Percentiles rank a stretch among this genome's conserved stretches.
Conservation (phyloP, 2,329 filamentous ascomycete genomes). For the Hansfordia pulvinata region DNA sequence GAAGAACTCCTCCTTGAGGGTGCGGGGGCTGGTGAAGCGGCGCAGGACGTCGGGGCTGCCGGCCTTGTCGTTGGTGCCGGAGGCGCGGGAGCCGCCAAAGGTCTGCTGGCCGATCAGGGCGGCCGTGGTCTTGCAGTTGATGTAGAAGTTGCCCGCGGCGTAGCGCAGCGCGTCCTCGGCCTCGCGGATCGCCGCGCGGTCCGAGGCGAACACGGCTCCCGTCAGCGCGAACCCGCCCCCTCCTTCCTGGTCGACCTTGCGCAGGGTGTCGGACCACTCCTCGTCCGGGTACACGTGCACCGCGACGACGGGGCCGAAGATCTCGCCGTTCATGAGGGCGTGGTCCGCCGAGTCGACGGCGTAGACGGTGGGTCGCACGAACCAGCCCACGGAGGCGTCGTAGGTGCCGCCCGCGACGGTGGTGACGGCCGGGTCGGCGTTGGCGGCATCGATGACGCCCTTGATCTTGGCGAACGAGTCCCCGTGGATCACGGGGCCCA, state of each 20-base stretch:
- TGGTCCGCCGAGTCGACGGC: constrained; percentile 24
- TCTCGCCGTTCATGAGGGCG: constrained; percentile 28
- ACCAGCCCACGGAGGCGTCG: constrained; percentile 27
- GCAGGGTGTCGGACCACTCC: constrained; percentile 20
- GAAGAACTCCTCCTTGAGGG: constrained; percentile 64
- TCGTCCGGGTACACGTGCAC: constrained; percentile 33
- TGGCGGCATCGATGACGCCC: constrained; percentile 27
- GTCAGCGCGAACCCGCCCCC: constrained; percentile 58
- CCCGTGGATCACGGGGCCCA: constrained; percentile 35
- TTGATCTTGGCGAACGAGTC: constrained; percentile 30
- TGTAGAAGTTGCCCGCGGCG: constrained; percentile 71
- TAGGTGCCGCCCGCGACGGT: constrained; percentile 29
- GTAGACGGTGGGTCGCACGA: constrained; percentile 32
- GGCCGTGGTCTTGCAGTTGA: constrained; percentile 72
- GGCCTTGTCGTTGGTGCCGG: constrained; percentile 63
- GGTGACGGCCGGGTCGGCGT: constrained; percentile 25
- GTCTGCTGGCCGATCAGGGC: constrained; percentile 62
- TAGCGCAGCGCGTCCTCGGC: constrained; percentile 62
- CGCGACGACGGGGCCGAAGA: constrained; percentile 33
- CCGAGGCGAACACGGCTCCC: constrained; percentile 60
- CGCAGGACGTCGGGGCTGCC: constrained; percentile 50
- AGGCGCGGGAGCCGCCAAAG: constrained; percentile 54
- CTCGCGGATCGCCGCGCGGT: constrained; percentile 49
- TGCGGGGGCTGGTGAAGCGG: constrained; percentile 53
- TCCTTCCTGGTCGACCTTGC: constrained; percentile 24